Percentiles rank a stretch among this genome's conserved stretches.
phyloP scores from a whole-genome alignment of 164 flowering plant genomes.

The Platanus orientalis region DNA sequence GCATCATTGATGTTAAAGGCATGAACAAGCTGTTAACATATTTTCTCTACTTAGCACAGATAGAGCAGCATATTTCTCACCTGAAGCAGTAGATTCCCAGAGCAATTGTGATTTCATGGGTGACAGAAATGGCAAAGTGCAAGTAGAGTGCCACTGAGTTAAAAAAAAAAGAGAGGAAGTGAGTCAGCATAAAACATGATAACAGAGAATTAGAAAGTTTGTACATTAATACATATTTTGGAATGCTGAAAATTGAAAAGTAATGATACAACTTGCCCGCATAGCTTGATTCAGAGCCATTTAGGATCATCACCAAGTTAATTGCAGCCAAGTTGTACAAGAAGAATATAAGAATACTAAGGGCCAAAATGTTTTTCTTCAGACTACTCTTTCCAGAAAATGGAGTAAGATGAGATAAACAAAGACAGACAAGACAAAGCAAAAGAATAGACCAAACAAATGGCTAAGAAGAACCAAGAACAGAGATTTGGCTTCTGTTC shows the following conservation, averaged over 20 bases:
- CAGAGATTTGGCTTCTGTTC: not conserved
- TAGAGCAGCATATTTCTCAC: conserved; percentile 34
- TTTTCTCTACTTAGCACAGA: not conserved
- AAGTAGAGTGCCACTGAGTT: conserved; percentile 61
- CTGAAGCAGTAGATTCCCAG: conserved; percentile 94
- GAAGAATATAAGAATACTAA: not conserved
- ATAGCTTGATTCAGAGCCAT: too few relatives aligned
- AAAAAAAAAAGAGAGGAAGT: conserved; percentile 15
- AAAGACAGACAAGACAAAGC: too few relatives aligned
- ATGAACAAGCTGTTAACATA: not conserved
- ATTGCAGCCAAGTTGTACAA: not conserved
- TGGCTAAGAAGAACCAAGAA: too few relatives aligned
- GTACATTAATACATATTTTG: not conserved
- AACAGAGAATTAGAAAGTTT: not conserved
- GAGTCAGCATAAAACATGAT: not conserved
- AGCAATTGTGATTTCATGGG: conserved; percentile 86
- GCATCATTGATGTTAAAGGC: not conserved
- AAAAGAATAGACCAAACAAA: too few relatives aligned
- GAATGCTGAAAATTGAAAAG: not conserved
- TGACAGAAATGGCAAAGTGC: conserved; percentile 85
- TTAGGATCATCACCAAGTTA: too few relatives aligned
- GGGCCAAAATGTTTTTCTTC: not conserved
- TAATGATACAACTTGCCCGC: not conserved
- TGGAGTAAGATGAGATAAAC: too few relatives aligned
- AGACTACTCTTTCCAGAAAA: not conserved